Percentiles rank a stretch among this genome's conserved stretches.
Evolutionary conservation across 2,329 filamentous ascomycete species (phyloP).

Genomic region (Alternaria conjuncta): DNA sequence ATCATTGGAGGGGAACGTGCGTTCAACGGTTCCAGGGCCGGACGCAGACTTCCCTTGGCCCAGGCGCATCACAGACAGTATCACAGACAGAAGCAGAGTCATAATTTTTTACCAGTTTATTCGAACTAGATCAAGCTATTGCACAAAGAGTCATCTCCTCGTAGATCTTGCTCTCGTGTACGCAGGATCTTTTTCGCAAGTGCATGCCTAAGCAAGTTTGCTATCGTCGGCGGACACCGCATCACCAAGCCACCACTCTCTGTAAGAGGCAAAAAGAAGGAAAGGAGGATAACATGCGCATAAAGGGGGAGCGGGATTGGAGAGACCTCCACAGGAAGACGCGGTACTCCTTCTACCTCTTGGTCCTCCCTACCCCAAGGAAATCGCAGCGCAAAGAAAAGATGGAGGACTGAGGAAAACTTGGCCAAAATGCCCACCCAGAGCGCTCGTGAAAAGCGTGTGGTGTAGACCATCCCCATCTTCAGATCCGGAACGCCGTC

Average conservation of each 20-base stretch:
- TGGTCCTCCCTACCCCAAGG: slow-evolving; percentile 7
- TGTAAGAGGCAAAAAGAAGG: slow-evolving; percentile 4
- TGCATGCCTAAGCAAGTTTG: slow-evolving; percentile 38
- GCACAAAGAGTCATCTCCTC: slow-evolving; percentile 32
- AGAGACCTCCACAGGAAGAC: slow-evolving; percentile 11
- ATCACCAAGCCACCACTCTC: slow-evolving; percentile 12
- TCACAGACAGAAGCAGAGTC: not conserved
- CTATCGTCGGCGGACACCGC: slow-evolving; percentile 10
- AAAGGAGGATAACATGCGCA: slow-evolving; percentile 14
- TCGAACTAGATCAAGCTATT: slow-evolving; percentile 40
- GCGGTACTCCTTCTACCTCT: slow-evolving; percentile 11
- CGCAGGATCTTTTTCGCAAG: slow-evolving; percentile 15
- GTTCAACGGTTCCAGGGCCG: not conserved
- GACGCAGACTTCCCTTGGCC: not conserved
- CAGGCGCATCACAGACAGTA: not conserved
- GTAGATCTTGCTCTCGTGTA: slow-evolving; percentile 29
- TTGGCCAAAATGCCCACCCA: slow-evolving; percentile 21
- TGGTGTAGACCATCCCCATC: slow-evolving; percentile 20
- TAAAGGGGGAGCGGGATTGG: slow-evolving; percentile 9
- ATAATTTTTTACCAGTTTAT: slow-evolving; percentile 29
- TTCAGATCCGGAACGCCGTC: slow-evolving; percentile 37
- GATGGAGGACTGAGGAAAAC: slow-evolving; percentile 19
- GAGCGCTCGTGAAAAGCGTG: slow-evolving; percentile 30
- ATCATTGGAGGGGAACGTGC: slow-evolving; percentile 8
- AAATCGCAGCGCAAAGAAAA: slow-evolving; percentile 13